Conservation (phyloP, 768 basidiomycete species). For the Pholiota microspora region DNA sequence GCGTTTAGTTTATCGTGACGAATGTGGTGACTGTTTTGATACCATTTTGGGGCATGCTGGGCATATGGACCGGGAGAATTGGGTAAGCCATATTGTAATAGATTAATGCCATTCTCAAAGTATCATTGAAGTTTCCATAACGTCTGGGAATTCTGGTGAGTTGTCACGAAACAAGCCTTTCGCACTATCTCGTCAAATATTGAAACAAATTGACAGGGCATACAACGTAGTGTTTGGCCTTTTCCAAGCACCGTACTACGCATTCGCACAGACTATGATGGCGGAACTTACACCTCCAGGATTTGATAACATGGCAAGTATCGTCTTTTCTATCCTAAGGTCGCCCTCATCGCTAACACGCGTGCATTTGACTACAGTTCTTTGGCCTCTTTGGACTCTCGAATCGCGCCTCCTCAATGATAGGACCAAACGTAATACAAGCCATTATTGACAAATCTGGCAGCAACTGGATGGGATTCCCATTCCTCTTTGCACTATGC, state of each 20-base stretch:
- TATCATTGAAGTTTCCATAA: slow-evolving; percentile 68
- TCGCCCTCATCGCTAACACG: background rate
- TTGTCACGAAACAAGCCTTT: background rate
- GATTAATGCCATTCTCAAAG: too few species aligned
- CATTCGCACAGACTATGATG: slow-evolving; percentile 87
- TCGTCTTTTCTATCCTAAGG: background rate
- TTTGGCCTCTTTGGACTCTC: slow-evolving; percentile 86
- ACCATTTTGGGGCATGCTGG: slow-evolving; percentile 85
- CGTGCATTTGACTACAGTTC: slow-evolving; percentile 46
- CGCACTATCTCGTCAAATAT: background rate
- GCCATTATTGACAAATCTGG: slow-evolving; percentile 73
- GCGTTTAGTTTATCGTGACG: slow-evolving; percentile 71
- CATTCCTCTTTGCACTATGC: slow-evolving; percentile 78
- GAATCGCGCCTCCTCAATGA: slow-evolving; percentile 83
- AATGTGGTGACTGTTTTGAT: slow-evolving; percentile 76
- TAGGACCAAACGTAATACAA: slow-evolving; percentile 84
- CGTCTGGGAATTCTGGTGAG: slow-evolving; percentile 83
- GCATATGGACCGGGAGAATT: slow-evolving; percentile 74
- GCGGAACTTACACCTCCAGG: slow-evolving; percentile 85
- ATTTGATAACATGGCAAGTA: slow-evolving; percentile 69
- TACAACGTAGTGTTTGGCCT: slow-evolving; percentile 80
- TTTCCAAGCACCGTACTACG: slow-evolving; percentile 87
- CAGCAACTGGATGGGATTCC: slow-evolving; percentile 82
- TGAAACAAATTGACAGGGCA: slow-evolving; percentile 42
- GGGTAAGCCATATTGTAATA: too few species aligned